Evolutionary conservation across 345 rosid genomes (phyloP), one percentile per base, ranked within the genome.

Genomic region (Bruguiera gymnorhiza): DNA sequence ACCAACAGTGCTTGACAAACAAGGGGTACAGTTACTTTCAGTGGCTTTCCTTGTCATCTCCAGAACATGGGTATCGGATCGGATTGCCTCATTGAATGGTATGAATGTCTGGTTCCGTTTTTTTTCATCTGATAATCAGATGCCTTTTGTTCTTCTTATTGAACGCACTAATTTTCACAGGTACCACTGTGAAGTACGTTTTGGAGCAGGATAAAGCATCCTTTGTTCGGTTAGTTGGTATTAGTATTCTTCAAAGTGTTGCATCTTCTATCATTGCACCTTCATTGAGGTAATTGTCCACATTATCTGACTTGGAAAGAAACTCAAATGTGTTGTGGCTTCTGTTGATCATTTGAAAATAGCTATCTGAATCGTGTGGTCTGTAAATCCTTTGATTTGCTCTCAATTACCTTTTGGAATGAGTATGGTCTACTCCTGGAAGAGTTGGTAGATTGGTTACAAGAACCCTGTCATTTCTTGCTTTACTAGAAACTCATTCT

Each of bases 21-120:
- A 95, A 86, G 99, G 98, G 62, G 89, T 83, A 68, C 96, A 90
- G 68, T 81, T 92, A 68, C 90, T 92, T 79, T 82, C 92, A 37
- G 89, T 95, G 70, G 91, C 96, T 80, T 79, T 86, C 67, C 92
- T 95, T 74, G 98, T 95, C 53, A 78, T 92, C 73, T 89, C 97
- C 26, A 86, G 97, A 87, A 95, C 99, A 66, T 84, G 88, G 93
- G 82, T 92, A 66, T 90, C 99, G 11, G 99, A 95, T 81, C 84
- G 98, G 64, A 95, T 95, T 73, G 99, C 99, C 74, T 88, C 97
- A 61, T 82, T 95, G 73, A 95, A 95, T 78, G 98, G 98, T 95
- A 81, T 18, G 61, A 10, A 19, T 32, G 32, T 72, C 55, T 8
- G 13, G 10, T 61, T 61, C 46, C 56, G 46, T 10, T 21, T 60